A percentile compares a stretch with the other conserved stretches of the same genome.
Evolutionary conservation across 1,139 yeast genomes (phyloP).

Genomic region (Debaryomyces udenii): DNA sequence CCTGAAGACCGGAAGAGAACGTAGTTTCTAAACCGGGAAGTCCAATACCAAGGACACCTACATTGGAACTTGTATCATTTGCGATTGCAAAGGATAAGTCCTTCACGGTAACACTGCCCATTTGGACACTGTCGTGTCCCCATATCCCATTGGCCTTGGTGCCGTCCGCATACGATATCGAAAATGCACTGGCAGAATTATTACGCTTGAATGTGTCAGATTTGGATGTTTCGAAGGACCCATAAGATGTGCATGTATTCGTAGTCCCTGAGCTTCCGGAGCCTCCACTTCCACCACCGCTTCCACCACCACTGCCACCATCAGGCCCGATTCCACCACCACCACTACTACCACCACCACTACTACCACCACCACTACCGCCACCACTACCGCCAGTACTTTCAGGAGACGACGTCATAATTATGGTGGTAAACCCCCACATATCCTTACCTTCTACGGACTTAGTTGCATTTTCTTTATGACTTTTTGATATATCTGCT

Average conservation of each 20-base stretch:
- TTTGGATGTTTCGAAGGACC: slow-evolving; percentile 40
- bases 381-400: slow-evolving; percentile 3
- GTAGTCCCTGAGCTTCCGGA: slow-evolving; percentile 15
- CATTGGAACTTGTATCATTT: slow-evolving; percentile 41
- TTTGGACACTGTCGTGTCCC: slow-evolving; percentile 49
- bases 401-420: background rate
- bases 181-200: slow-evolving; percentile 34
- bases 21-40: slow-evolving; percentile 54
- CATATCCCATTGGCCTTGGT: slow-evolving; percentile 63
- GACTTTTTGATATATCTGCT: background rate
- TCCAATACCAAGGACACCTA: slow-evolving; percentile 60
- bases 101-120: slow-evolving; percentile 45
- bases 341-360: slow-evolving; percentile 7
- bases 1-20: slow-evolving; percentile 16
- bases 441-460: slow-evolving; percentile 1
- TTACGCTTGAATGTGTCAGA: slow-evolving; percentile 39
- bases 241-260: slow-evolving; percentile 39
- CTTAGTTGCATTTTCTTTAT: background rate
- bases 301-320: slow-evolving; percentile 12
- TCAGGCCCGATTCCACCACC: slow-evolving; percentile 11
- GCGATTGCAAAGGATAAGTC: slow-evolving; percentile 56
- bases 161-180: slow-evolving; percentile 64
- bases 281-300: slow-evolving; percentile 14
- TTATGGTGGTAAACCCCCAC: background rate
- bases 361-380: slow-evolving; percentile 7